Base-by-base conservation (phyloP, 2,329 filamentous ascomycete genomes). In the Apiospora aurea region DNA sequence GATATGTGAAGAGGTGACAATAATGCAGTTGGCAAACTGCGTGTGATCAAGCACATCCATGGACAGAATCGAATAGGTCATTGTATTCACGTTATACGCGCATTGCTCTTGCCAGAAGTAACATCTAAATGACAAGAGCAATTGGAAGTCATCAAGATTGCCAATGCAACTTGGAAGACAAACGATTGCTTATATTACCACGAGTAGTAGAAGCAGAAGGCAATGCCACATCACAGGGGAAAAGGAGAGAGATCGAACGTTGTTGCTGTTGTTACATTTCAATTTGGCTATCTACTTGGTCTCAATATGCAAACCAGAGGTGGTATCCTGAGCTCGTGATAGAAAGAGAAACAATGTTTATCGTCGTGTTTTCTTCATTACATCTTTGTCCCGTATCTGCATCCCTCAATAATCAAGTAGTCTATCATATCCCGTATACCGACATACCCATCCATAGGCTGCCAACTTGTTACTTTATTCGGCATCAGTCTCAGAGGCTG, bases 271-370 rank as follows among this genome's bases (percentile, higher is more conserved):
- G 34, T 64, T 64, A 64, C 57, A 64, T 38, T 21, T 41, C 57
- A 64, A 64, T 64, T 64, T 64, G 57, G 57, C 57, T 64, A 64
- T 64, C 57, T 64, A 64, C 53, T 21, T 41, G 57, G 57, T 64
- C 34, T 64, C 57, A n/a, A 64, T 41, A n/a, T 18, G 34, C 57
- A 64, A 64, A 64, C 57, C 13, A 41, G 21, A 64, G 57, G 57
- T 41, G 57, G 57, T 64, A 64, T 64, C 57, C 29, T 64, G 34
- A 64, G 57, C 57, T 64, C 57, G 57, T 13, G 38, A 41, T 38
- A n/a, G 57, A 64, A n/a, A 64, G 41, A 64, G 57, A 41, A n/a
- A 61, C 16, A 34, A 64, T 24, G 18, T 41, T 41, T 41, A 41
- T 64, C 57, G n/a, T 61, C 53, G 51, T 57, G 53, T 64, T 34